Percentiles rank a stretch among this genome's conserved stretches.
phyloP scores from a whole-genome alignment of 2,329 filamentous ascomycete genomes.

The Alternaria gansuensis region DNA sequence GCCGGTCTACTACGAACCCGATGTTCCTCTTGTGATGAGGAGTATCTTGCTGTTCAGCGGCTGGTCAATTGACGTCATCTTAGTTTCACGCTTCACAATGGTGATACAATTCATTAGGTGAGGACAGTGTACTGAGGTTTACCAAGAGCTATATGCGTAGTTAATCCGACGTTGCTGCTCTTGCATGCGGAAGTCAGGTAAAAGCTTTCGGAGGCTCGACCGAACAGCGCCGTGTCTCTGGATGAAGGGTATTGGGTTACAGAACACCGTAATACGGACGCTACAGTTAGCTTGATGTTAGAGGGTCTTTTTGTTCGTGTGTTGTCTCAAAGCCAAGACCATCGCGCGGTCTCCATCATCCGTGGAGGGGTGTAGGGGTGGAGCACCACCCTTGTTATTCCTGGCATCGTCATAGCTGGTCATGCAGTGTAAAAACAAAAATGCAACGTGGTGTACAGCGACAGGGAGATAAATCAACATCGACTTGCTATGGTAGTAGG shows the following conservation, averaged over 20 bases:
- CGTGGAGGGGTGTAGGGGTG: constrained; percentile 4
- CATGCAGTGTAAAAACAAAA: not conserved
- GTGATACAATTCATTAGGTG: not conserved
- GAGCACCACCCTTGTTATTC: not conserved
- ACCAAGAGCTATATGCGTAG: not conserved
- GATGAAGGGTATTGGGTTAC: constrained; percentile 1
- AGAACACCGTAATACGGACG: not conserved
- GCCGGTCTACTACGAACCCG: constrained; percentile 31
- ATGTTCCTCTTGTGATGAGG: constrained; percentile 50
- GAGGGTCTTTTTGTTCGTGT: not conserved
- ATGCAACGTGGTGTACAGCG: not conserved
- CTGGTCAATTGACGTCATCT: constrained; percentile 38
- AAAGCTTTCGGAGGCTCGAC: constrained; percentile 1
- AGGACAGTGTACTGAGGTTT: not conserved
- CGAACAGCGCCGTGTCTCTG: not conserved
- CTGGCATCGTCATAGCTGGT: not conserved
- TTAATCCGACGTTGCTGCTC: not conserved
- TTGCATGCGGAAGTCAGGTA: not conserved
- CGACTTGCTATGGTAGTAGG: too few relatives aligned
- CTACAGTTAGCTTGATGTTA: not conserved
- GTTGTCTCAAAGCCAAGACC: not conserved
- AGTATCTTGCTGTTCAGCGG: constrained; percentile 46
- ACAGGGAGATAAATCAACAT: not conserved
- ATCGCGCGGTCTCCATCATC: not conserved
- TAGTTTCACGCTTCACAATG: not conserved